Base-by-base conservation (phyloP, 2,329 filamentous ascomycete species). In the Tolypocladium guangdongense region DNA sequence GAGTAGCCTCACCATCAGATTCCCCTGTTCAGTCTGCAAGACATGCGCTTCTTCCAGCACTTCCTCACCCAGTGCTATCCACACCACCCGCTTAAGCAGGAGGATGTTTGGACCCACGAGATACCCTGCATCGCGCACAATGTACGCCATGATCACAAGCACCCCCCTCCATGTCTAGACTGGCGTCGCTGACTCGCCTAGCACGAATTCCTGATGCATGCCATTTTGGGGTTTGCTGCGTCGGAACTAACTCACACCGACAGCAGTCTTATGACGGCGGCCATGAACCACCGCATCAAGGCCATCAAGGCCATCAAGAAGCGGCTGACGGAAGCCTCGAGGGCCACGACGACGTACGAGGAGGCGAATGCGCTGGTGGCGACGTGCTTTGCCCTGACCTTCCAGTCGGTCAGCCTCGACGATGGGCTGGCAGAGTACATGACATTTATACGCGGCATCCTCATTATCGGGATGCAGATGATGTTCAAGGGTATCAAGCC, bases 31-130 rank as follows among this genome's bases (percentile, higher is more conserved):
- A 81, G 74, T 51, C 60, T 83, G 53, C 77, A 81, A 50, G 83
- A 86, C 60, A 84, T 87, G 82, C 78, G 82, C 38, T 78, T 86
- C 63, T 86, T 86, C 59, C 83, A 86, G 63, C 81, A 86, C 64
- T 86, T 86, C 58, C 67, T 86, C 18, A 68, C 78, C 32, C 72
- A 75, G 37, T 83, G 80, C 58, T 82, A 81, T 60, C 84, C 84
- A 2, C 78, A 83, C 64, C 74, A 86, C 27, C 83, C 84, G 0
- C 68, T 86, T 20, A 83, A 81, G 41, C 82, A 83, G 56, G 82
- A 87, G 57, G 72, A 76, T 8, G 73, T 86, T 16, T 88, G 85
- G 85, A 80, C 80, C 7, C 81, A 83, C 30, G 77, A 84, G 54
- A 78, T 88, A 11, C 83, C 84, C 0, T 81, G 81, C 57, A 77